Evolutionary conservation across 805 yeast genomes (phyloP), one percentile per base, ranked within the genome.

Genomic region (Yamadazyma ubonensis): DNA sequence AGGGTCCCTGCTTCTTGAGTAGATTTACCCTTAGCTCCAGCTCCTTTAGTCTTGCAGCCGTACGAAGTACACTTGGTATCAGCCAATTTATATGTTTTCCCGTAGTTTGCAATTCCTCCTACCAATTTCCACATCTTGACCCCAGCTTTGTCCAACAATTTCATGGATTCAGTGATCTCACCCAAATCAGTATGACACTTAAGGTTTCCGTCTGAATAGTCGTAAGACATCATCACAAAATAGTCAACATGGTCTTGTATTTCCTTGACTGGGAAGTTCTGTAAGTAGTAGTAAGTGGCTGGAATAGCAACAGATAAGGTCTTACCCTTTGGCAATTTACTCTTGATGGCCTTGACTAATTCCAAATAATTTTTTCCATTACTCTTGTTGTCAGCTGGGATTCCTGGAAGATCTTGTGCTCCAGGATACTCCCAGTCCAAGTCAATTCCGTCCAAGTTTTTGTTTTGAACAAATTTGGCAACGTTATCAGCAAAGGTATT

Each of bases 361-460:
- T 41, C 38, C 17, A 44, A 34, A 28, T 46, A 53, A 9, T 44
- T 46, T 11, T 38, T 21, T 4, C 56, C 55, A 20, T 39, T 34
- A 4, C 41, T 30, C 17, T 15, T 33, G 29, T 40, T 36, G 31
- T 38, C 52, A 16, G 38, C 43, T 18, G 50, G 45, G n/a, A 48
- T 45, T n/a, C 44, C 47, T 5, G 50, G 37, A 7, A 46, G 40
- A 36, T 39, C 55, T 9, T 38, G 21, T 8, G 40, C 34, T 10
- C 41, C 41, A 16, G 57, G 57, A 22, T 44, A 52, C 39, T 53
- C 57, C 57, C 57, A 53, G 38, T 53, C 55, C 6, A 53, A 43
- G 42, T 53, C 46, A 29, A 48, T 37, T 17, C 57, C 57, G 41
- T 50, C 55, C 29, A 53, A 45, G 4, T 33, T 36, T 20, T 53